Evolutionary conservation across 768 basidiomycete genomes (phyloP), one percentile per base, ranked within the genome.

Genomic region (Sporobolomyces pararoseus): DNA sequence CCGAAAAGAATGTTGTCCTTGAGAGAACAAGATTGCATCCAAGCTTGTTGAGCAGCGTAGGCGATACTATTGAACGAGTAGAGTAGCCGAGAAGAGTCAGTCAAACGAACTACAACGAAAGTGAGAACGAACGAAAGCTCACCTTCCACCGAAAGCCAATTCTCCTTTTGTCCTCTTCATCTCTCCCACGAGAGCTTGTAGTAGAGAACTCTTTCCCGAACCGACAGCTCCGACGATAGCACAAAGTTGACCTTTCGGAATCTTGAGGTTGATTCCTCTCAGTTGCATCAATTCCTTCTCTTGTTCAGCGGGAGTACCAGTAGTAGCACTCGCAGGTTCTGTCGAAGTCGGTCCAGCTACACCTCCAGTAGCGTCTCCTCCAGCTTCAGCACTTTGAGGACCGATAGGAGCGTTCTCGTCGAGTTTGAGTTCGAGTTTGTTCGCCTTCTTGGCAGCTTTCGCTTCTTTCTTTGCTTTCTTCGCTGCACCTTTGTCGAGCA

Each of bases 1-100:
- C 93, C 93, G 68, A 96, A 96, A 68, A 88, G 86, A 64, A 96
- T 86, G 76, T 95, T 96, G 49, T 94, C 91, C 66, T 80, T 81
- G 39, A 70, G 59, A 35, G 64, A 65, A 53, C 69, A 70, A 7
- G 52, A 55, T 72, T 92, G 90, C 66, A 97, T 94, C 91, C 92
- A 96, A 16, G 92, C 88, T 51, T 83, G 87, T 77, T 97, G 93
- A 88, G 86, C 67, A 74, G 89, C 93, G 78, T 93, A 91, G 0
- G 86, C 87, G 14, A 76, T 65, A 16, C 51, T 66, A 21, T 61
- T 59, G 65, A 89, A 88, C 12, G 31, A 35, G 27, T 17, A 14
- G 21, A 47, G 10, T 42, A 9, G 17, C 10, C 39, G 39, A 42
- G 39, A 42, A 42, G 39, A 17, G 10, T 9, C 9, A 17, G 39